Evolutionary conservation across 495 filamentous ascomycete species (phyloP), one percentile per base, ranked within the genome.

Genomic region (Penicillium egyptiacum): DNA sequence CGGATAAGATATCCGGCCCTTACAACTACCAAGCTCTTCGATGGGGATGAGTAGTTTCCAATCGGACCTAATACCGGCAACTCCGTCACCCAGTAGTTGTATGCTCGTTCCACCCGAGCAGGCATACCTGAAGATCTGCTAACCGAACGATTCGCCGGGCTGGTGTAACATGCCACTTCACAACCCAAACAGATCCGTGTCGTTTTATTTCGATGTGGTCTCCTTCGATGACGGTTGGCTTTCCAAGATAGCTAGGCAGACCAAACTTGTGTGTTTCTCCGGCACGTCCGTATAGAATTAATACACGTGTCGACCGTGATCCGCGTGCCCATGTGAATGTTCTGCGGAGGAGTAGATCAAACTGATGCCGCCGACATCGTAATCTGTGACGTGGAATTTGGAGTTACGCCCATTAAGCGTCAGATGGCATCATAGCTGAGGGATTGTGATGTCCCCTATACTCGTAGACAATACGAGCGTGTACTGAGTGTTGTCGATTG

Each of bases 261-360:
- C 80, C 79, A 30, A 88, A 68, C 62, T 90, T 87, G 60, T 91
- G 86, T 0, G 63, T 69, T 61, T 91, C 87, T 8, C 75, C 78
- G 2, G 78, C 67, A 5, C 80, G 85, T 8, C 87, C 88, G 58
- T 89, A 90, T 5, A 92, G 58, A 20, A 91, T 63, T 2, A 89
- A 66, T 1, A 87, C 70, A 16, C 78, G 83, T 60, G 77, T 80
- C 2, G 72, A 65, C 22, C 75, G 79, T 51, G 79, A 74, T 40
- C 75, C 75, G 63, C 57, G 43, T 31, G 83, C 77, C 82, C 81
- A 83, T 0, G 85, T 87, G 48, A 87, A 88, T 26, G 89, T 77
- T 92, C 88, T 0, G 84, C 86, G 3, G 87, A 83, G 0, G 86
- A 89, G 69, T 90, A 91, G 1, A 90, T 68, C 23, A 91, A 56